Conservation (phyloP, 108 stramenopile species). For the Pseudonitzschia pungens region DNA sequence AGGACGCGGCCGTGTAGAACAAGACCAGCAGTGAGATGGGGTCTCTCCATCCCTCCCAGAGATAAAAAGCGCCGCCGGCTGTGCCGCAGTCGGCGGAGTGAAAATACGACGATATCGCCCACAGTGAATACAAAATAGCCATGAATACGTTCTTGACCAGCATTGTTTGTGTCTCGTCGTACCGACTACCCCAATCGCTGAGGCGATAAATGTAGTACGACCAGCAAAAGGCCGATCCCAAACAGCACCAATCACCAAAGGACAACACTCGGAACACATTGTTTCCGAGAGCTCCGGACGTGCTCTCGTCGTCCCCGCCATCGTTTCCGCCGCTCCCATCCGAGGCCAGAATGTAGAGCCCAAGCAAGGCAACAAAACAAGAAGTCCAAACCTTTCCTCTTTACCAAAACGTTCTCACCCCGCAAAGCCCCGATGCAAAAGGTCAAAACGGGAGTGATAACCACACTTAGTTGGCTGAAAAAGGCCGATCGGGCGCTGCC, state of each 20-base stretch:
- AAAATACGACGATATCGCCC: slow-evolving; percentile 37
- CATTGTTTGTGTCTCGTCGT: slow-evolving; percentile 51
- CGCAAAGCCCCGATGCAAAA: slow-evolving; percentile 30
- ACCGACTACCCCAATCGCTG: slow-evolving; percentile 38
- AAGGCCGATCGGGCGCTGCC: slow-evolving; percentile 62
- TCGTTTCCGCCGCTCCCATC: slow-evolving; percentile 6
- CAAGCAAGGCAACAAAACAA: slow-evolving; percentile 50
- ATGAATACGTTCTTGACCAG: slow-evolving; percentile 46
- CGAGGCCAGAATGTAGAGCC: slow-evolving; percentile 45
- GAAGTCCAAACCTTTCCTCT: slow-evolving; percentile 47
- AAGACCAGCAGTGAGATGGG: slow-evolving; percentile 42
- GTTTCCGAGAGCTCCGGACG: background rate
- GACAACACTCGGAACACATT: slow-evolving; percentile 13
- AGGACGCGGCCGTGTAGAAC: slow-evolving; percentile 52
- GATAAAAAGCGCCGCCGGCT: background rate
- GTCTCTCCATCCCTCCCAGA: slow-evolving; percentile 48
- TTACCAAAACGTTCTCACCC: background rate
- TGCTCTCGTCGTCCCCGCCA: background rate
- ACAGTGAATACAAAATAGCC: slow-evolving; percentile 52
- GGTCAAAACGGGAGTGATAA: slow-evolving; percentile 64
- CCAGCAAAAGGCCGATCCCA: slow-evolving; percentile 62
- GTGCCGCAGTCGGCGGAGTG: background rate
- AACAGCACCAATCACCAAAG: slow-evolving; percentile 54
- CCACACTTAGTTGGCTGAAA: slow-evolving; percentile 63
- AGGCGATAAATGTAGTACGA: slow-evolving; percentile 62